These are phyloP conservation scores for Penicillium nordicum DNA, from an alignment of 2,329 filamentous ascomycete species.

Conservation along the genomic window DNA sequence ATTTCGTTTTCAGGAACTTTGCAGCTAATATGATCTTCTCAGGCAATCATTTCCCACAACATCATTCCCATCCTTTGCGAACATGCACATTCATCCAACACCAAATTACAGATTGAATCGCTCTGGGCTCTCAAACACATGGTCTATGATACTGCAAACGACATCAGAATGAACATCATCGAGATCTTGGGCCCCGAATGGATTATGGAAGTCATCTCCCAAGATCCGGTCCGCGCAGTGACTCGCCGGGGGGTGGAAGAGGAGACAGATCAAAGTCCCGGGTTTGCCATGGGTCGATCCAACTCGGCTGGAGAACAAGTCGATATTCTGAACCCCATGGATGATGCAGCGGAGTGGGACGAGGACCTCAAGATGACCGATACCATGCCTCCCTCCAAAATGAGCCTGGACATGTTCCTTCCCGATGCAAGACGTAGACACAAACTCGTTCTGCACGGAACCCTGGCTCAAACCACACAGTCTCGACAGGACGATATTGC, in stretches of 20 bases:
- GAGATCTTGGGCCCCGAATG: conserved; percentile 74
- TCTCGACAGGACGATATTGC: conserved; percentile 73
- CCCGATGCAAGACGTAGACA: conserved; percentile 40
- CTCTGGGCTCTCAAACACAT: conserved; percentile 94
- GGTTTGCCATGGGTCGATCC: conserved; percentile 52
- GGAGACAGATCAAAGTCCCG: conserved; percentile 30
- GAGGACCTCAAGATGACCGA: conserved; percentile 37
- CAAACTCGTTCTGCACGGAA: conserved; percentile 55
- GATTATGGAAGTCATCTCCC: conserved; percentile 74
- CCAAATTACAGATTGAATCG: conserved; percentile 76
- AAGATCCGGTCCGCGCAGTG: conserved; percentile 43
- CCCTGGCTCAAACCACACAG: conserved; percentile 64
- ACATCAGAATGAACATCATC: conserved; percentile 72
- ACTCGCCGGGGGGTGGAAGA: conserved; percentile 31
- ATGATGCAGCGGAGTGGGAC: conserved; percentile 28
- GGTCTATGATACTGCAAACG: conserved; percentile 66
- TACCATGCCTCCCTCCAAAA: conserved; percentile 41
- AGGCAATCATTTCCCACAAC: conserved; percentile 70
- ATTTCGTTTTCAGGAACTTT: neutral
- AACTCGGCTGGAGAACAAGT: conserved; percentile 61
- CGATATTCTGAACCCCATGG: conserved; percentile 55
- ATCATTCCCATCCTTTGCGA: conserved; percentile 75
- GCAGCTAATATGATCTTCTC: conserved; percentile 13
- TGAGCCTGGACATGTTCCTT: conserved; percentile 38
- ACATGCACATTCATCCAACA: conserved; percentile 76